Conservation (phyloP, 306 rosid species). For the Dryas octopetala region DNA sequence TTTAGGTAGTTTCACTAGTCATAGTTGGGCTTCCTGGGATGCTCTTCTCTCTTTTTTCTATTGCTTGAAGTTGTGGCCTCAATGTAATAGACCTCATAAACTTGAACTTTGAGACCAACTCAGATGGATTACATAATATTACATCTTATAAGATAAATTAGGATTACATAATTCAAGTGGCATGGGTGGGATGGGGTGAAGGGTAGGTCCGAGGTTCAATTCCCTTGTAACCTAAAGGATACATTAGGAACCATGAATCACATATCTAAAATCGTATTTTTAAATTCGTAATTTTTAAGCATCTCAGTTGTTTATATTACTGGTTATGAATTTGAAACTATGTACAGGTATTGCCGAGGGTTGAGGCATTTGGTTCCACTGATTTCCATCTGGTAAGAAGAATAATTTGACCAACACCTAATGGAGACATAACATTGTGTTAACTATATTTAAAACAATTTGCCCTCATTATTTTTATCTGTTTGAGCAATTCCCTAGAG, state of each 20-base stretch:
- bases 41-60: not conserved
- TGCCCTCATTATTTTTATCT: not conserved
- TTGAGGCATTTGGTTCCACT: slow-evolving; percentile 43
- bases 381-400: slow-evolving; percentile 58
- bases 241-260: not conserved
- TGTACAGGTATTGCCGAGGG: slow-evolving; percentile 37
- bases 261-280: not conserved
- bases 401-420: slow-evolving; percentile 3
- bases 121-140: not conserved
- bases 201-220: too few relatives aligned
- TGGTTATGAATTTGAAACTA: slow-evolving; percentile 16
- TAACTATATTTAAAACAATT: not conserved
- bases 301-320: slow-evolving; percentile 1
- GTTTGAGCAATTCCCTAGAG: not conserved
- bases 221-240: not conserved
- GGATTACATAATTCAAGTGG: not conserved
- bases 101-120: not conserved
- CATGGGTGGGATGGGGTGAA: too few relatives aligned
- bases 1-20: not conserved
- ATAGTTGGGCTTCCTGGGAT: not conserved
- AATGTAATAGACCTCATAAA: not conserved
- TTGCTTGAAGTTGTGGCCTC: not conserved
- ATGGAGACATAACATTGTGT: not conserved
- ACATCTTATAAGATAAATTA: not conserved
- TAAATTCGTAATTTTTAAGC: not conserved